A percentile compares a stretch with the other conserved stretches of the same genome.
These are phyloP conservation scores for Thalassia testudinum DNA, from an alignment of 116 monocot species.

Conservation along the genomic window DNA sequence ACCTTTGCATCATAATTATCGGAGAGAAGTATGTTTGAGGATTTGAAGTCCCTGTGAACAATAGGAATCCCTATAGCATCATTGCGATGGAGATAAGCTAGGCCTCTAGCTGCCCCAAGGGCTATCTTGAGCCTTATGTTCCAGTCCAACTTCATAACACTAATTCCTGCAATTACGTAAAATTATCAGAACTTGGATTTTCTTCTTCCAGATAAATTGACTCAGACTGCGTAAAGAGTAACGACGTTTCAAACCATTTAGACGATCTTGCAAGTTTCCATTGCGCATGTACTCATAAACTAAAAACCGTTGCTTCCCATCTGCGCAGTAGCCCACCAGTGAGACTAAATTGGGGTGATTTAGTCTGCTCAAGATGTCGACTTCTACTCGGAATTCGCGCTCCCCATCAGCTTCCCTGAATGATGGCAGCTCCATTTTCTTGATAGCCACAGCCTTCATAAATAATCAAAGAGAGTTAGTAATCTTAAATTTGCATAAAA, in stretches of 20 bases:
- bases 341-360: constrained; percentile 79
- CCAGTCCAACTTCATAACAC: constrained; percentile 58
- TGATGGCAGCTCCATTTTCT: constrained; percentile 67
- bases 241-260: constrained; percentile 39
- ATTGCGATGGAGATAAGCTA: constrained; percentile 66
- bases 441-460: constrained; percentile 69
- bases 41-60: constrained; percentile 88
- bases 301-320: constrained; percentile 65
- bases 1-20: constrained; percentile 71
- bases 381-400: constrained; percentile 75
- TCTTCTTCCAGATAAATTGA: too few relatives aligned
- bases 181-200: neutral
- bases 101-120: constrained; percentile 63
- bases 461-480: neutral
- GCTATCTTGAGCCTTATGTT: constrained; percentile 51
- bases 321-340: constrained; percentile 79
- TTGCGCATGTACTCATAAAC: constrained; percentile 80
- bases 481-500: neutral
- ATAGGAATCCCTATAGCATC: constrained; percentile 55
- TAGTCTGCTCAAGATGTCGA: constrained; percentile 74
- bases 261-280: constrained; percentile 59
- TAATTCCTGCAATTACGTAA: constrained; percentile 20
- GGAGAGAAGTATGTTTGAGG: constrained; percentile 68
- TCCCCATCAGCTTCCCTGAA: constrained; percentile 61
- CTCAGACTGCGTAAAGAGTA: neutral